phyloP scores from a whole-genome alignment of 164 flowering plant species.

The Chloranthus sessilifolius region DNA sequence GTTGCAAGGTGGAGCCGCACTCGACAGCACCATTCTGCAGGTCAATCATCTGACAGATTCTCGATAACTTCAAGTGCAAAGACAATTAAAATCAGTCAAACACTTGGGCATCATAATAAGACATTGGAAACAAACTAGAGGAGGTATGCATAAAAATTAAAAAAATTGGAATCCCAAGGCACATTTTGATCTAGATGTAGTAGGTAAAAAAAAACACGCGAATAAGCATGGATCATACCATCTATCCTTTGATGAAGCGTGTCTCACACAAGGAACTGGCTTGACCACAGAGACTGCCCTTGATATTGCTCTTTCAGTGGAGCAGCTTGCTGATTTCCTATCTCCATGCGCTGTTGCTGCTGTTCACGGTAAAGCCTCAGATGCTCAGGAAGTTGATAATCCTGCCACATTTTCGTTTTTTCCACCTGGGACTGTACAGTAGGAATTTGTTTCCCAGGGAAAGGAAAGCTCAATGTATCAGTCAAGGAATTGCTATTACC shows the following conservation, averaged over 20 bases:
- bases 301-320: constrained; percentile 60
- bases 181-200: too few species aligned
- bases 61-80: constrained; percentile 30
- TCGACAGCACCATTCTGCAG: constrained; percentile 38
- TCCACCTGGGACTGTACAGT: constrained; percentile 36
- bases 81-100: constrained; percentile 10
- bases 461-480: constrained; percentile 60
- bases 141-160: too few species aligned
- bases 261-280: constrained; percentile 76
- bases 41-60: constrained; percentile 39
- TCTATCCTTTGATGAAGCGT: constrained; percentile 20
- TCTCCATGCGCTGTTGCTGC: constrained; percentile 30
- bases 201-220: constrained; percentile 6
- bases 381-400: constrained; percentile 38
- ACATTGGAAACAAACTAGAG: neutral
- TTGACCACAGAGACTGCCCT: constrained; percentile 71
- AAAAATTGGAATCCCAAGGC: too few species aligned
- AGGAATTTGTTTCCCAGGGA: constrained; percentile 80
- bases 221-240: constrained; percentile 27
- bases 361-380: constrained; percentile 41
- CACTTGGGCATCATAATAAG: neutral
- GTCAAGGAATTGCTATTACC: constrained; percentile 29
- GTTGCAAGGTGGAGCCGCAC: constrained; percentile 39
- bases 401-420: constrained; percentile 44
- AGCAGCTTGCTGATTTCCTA: constrained; percentile 40